Percentiles rank a stretch among this genome's conserved stretches.
These are phyloP conservation scores for Picochlorum sp. DNA, from an alignment of 139 green algal species.

Conservation along the genomic window DNA sequence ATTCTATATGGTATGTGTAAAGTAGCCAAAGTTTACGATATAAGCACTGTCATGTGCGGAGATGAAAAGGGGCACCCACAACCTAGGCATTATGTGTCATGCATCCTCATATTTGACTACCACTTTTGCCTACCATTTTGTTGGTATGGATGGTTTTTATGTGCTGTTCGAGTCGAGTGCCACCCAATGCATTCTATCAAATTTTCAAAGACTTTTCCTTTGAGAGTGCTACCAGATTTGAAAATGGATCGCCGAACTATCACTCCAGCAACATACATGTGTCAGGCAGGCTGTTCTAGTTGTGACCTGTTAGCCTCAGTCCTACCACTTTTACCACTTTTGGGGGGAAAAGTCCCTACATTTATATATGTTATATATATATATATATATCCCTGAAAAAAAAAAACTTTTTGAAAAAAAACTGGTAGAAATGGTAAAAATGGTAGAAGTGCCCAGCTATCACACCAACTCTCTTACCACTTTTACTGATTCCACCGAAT, in stretches of 20 bases:
- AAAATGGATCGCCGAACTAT: background rate
- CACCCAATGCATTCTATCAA: slow-evolving; percentile 5
- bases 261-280: background rate
- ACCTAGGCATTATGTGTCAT: slow-evolving; percentile 5
- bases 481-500: slow-evolving; percentile 2
- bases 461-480: slow-evolving; percentile 3
- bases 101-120: slow-evolving; percentile 5
- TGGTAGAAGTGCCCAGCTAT: slow-evolving; percentile 4
- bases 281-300: background rate
- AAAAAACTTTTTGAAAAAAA: slow-evolving; percentile 6
- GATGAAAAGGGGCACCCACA: background rate
- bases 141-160: slow-evolving; percentile 3
- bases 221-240: slow-evolving; percentile 3
- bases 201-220: background rate
- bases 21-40: background rate
- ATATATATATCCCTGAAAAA: background rate
- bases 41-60: background rate
- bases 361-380: background rate
- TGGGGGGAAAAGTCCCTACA: background rate
- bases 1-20: slow-evolving; percentile 5
- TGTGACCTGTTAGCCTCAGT: slow-evolving; percentile 1
- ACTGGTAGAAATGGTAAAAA: slow-evolving; percentile 3
- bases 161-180: background rate
- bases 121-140: slow-evolving; percentile 5
- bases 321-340: background rate